Evolutionary conservation across 139 green algal genomes (phyloP).

Genomic region (Ettlia oleoabundans): DNA sequence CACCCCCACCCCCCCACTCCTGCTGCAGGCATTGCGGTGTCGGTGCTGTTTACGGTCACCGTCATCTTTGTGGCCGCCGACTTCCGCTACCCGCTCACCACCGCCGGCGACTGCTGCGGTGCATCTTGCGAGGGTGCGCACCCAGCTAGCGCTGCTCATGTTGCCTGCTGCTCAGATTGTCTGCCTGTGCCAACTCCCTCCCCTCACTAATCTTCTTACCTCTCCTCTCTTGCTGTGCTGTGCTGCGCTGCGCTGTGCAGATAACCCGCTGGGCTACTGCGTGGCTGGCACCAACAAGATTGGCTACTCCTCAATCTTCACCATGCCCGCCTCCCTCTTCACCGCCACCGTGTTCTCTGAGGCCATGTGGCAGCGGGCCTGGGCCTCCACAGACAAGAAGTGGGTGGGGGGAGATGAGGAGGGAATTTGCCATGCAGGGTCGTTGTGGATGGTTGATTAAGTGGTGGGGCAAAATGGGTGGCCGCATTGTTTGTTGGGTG

Average conservation of each 20-base stretch:
- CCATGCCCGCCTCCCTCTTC: conserved; percentile 75
- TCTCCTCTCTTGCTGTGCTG: background rate
- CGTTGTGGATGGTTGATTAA: background rate
- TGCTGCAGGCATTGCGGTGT: conserved; percentile 13
- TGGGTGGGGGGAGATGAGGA: conserved; percentile 54
- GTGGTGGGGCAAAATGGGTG: background rate
- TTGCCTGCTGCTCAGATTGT: background rate
- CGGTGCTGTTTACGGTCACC: conserved; percentile 61
- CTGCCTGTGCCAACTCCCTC: background rate
- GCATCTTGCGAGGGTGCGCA: background rate
- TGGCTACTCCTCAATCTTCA: conserved; percentile 72
- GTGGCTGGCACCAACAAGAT: conserved; percentile 36
- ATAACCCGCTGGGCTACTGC: conserved; percentile 13
- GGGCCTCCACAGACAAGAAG: conserved; percentile 54
- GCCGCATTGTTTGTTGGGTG: too few relatives aligned
- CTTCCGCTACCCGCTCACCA: conserved; percentile 61
- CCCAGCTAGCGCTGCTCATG: background rate
- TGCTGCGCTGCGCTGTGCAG: background rate
- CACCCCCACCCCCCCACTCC: background rate
- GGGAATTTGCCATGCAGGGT: too few relatives aligned
- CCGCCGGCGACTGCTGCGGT: conserved; percentile 46
- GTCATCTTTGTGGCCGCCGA: conserved; percentile 73
- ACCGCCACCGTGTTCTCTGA: conserved; percentile 80
- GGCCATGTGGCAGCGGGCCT: conserved; percentile 82
- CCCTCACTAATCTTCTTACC: background rate